Evolutionary conservation across 345 rosid species (phyloP).

Genomic region (Citrus unshiu): DNA sequence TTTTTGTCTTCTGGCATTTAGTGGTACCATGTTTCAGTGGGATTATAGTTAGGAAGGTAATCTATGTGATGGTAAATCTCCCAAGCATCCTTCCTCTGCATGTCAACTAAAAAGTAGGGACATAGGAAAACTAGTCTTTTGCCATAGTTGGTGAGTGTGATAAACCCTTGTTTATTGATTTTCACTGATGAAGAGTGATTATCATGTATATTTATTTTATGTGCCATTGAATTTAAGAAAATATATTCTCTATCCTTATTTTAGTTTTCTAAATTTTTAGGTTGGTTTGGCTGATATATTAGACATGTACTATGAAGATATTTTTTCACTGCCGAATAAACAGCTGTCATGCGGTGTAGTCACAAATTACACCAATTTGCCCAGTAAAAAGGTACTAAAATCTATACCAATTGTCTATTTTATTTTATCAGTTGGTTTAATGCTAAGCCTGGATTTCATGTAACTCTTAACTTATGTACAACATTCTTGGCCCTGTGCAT

Average conservation of each 20-base stretch:
- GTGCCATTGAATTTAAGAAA: not conserved
- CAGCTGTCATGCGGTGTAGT: conserved; percentile 44
- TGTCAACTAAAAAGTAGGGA: not conserved
- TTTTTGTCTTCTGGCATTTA: conserved; percentile 7
- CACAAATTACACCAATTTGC: conserved; percentile 40
- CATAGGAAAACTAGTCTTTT: not conserved
- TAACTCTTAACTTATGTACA: not conserved
- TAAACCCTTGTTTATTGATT: not conserved
- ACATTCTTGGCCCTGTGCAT: not conserved
- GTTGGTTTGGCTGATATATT: conserved; percentile 74
- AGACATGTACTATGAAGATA: conserved; percentile 82
- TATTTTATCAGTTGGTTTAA: not conserved
- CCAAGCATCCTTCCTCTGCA: not conserved
- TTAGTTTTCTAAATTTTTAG: conserved; percentile 35
- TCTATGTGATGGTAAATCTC: not conserved
- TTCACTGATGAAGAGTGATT: not conserved
- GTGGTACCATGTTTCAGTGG: not conserved
- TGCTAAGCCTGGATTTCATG: not conserved
- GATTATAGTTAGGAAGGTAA: not conserved
- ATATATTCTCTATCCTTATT: conserved; percentile 19
- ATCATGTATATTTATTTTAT: not conserved
- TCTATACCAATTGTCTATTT: conserved; percentile 1
- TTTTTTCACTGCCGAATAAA: conserved; percentile 69
- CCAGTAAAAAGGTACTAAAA: conserved; percentile 58
- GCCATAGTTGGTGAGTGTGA: not conserved